Conservation (phyloP, 2,329 filamentous ascomycete species). For the Xylariomycetidae sp. region DNA sequence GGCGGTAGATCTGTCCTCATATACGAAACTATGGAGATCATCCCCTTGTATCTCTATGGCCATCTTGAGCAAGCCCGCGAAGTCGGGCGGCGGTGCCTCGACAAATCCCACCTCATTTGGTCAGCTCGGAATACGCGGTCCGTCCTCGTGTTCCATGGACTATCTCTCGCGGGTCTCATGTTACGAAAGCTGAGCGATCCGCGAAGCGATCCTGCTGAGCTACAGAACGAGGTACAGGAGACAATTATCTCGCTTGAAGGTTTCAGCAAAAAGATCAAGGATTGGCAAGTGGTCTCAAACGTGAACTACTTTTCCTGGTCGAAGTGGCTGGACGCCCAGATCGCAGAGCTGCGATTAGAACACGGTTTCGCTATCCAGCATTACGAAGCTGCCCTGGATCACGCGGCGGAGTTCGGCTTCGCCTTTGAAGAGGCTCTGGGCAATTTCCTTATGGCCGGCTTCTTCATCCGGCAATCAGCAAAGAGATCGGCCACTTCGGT, state of each 20-base stretch:
- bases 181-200: constrained; percentile 45
- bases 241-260: constrained; percentile 47
- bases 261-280: constrained; percentile 55
- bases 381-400: constrained; percentile 68
- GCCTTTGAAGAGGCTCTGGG: constrained; percentile 66
- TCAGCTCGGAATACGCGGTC: constrained; percentile 53
- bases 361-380: constrained; percentile 52
- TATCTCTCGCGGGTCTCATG: constrained; percentile 48
- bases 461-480: constrained; percentile 59
- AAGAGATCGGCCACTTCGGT: constrained; percentile 63
- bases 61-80: constrained; percentile 55
- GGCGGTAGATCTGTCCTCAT: constrained; percentile 59
- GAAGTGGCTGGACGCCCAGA: constrained; percentile 60
- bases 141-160: constrained; percentile 54
- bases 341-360: constrained; percentile 55
- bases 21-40: constrained; percentile 62
- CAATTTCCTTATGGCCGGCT: constrained; percentile 68
- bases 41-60: constrained; percentile 57
- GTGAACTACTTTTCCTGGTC: constrained; percentile 70
- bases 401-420: constrained; percentile 61
- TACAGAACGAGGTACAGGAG: constrained; percentile 36
- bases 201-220: constrained; percentile 34
- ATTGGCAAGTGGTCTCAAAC: constrained; percentile 57
- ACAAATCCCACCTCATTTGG: constrained; percentile 47
- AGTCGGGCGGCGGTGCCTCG: constrained; percentile 44